Percentiles rank a stretch among this genome's conserved stretches.
Evolutionary conservation across 2,329 filamentous ascomycete species (phyloP).

Genomic region (Colletotrichum filicis): DNA sequence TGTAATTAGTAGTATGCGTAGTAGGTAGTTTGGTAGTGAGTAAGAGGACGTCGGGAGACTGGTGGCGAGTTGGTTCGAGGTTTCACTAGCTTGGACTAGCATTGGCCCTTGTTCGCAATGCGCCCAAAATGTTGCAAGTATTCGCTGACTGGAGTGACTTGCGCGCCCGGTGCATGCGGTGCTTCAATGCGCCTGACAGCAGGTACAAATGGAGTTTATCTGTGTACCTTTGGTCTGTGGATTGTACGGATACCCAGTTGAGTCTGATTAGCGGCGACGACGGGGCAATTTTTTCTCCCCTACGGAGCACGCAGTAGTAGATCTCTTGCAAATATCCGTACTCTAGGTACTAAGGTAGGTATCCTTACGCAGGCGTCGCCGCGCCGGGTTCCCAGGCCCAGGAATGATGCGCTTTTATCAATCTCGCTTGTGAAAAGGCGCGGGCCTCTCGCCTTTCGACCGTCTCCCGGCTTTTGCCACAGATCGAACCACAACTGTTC

Average conservation of each 20-base stretch:
- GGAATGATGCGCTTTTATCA: slow-evolving; percentile 35
- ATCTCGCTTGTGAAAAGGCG: slow-evolving; percentile 36
- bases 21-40: not conserved
- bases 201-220: not conserved
- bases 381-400: slow-evolving; percentile 11
- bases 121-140: slow-evolving; percentile 2
- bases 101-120: slow-evolving; percentile 31
- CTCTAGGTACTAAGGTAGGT: not conserved
- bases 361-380: not conserved
- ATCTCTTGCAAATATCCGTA: not conserved
- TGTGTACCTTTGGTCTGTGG: not conserved
- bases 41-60: slow-evolving; percentile 9
- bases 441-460: slow-evolving; percentile 35
- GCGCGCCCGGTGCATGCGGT: not conserved
- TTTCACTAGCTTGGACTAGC: slow-evolving; percentile 33
- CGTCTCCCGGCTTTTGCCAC: slow-evolving; percentile 34
- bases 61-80: slow-evolving; percentile 33
- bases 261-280: slow-evolving; percentile 27
- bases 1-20: not conserved
- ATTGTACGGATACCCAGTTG: slow-evolving; percentile 3
- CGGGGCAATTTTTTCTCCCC: slow-evolving; percentile 29
- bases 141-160: not conserved
- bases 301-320: too few relatives aligned
- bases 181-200: not conserved
- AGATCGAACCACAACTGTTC: slow-evolving; percentile 32